Percentiles rank a stretch among this genome's conserved stretches.
Evolutionary conservation across 1,284 basidiomycete genomes (phyloP).

Genomic region (Apiotrichum brassicae): DNA sequence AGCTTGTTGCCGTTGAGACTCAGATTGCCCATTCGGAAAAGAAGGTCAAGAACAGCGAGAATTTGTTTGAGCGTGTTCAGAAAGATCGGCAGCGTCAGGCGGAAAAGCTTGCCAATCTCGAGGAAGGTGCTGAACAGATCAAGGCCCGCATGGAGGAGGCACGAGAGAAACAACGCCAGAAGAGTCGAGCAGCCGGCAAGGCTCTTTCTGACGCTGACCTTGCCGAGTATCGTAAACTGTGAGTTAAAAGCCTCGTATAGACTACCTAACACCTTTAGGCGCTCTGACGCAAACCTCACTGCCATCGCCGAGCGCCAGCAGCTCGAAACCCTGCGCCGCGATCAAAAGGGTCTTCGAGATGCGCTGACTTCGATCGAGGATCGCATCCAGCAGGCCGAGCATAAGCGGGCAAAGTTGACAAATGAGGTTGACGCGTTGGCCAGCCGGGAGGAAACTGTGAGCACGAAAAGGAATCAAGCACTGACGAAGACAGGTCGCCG

Average conservation of each 20-base stretch:
- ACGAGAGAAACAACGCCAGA: constrained; percentile 68
- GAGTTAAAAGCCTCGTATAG: constrained; percentile 30
- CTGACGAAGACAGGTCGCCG: neutral
- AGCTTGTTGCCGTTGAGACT: constrained; percentile 71
- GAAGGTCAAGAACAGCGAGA: constrained; percentile 65
- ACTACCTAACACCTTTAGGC: constrained; percentile 7
- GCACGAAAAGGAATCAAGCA: constrained; percentile 7
- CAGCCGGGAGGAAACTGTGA: constrained; percentile 59
- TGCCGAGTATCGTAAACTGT: constrained; percentile 81
- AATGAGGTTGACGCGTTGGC: constrained; percentile 57
- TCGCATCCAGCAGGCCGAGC: constrained; percentile 60
- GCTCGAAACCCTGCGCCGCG: constrained; percentile 71
- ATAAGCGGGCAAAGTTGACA: constrained; percentile 57
- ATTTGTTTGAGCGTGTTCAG: constrained; percentile 59
- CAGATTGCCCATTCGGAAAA: constrained; percentile 78
- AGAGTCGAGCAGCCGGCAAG: constrained; percentile 62
- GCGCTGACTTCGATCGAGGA: constrained; percentile 53
- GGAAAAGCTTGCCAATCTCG: constrained; percentile 56
- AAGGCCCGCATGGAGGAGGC: constrained; percentile 67
- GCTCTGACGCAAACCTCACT: constrained; percentile 58
- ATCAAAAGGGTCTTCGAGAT: constrained; percentile 68
- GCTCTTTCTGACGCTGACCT: constrained; percentile 76
- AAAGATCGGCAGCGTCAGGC: constrained; percentile 64
- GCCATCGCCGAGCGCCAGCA: constrained; percentile 83
- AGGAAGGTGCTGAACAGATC: constrained; percentile 62